A percentile compares a stretch with the other conserved stretches of the same genome.
Conservation (phyloP, 768 basidiomycete species). For the Megacollybia marginata region DNA sequence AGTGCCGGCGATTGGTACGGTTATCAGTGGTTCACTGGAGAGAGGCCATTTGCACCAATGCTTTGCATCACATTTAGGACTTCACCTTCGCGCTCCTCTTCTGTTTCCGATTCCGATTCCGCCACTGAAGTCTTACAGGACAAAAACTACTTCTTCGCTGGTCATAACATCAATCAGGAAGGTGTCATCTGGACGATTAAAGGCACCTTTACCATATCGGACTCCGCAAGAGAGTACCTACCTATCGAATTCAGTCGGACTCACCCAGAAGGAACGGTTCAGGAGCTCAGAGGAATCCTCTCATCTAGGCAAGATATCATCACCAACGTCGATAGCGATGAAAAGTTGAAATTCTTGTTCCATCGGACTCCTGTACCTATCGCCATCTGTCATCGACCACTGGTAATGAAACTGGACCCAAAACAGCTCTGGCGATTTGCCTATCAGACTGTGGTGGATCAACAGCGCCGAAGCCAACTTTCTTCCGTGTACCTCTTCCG, state of each 20-base stretch:
- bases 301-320: neutral
- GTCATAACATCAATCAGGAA: neutral
- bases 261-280: neutral
- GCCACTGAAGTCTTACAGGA: no score
- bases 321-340: no score
- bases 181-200: neutral
- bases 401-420: neutral
- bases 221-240: neutral
- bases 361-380: neutral
- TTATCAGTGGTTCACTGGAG: no score
- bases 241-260: neutral
- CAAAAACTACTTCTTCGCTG: neutral
- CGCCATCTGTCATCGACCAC: conserved; percentile 3
- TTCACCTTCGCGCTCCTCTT: no score
- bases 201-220: neutral
- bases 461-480: conserved; percentile 1
- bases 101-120: no score
- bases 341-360: neutral
- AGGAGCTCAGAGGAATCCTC: neutral
- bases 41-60: no score
- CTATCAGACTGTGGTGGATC: neutral
- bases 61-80: no score
- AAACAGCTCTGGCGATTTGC: conserved; percentile 2
- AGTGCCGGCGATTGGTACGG: no score
- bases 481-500: neutral